phyloP scores from a whole-genome alignment of 129 eudicot species.

The Rutidosis leptorrhynchoides region DNA sequence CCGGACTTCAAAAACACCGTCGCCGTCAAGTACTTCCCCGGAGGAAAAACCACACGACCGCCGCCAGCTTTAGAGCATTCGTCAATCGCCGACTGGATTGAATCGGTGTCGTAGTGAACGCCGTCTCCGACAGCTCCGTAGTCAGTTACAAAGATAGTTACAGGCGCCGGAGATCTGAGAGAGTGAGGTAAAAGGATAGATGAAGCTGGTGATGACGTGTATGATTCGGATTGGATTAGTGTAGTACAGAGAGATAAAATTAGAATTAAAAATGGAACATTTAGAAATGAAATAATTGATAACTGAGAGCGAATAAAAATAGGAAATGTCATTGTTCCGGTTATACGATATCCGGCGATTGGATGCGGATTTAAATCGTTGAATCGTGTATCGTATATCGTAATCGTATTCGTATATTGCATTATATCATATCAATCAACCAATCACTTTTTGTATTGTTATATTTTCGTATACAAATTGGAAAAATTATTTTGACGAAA shows the following conservation, averaged over 20 bases:
- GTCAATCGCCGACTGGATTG: slow-evolving; percentile 85
- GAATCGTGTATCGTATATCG: slow-evolving; percentile 16
- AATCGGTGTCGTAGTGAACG: slow-evolving; percentile 61
- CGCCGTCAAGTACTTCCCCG: slow-evolving; percentile 81
- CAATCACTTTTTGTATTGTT: no score
- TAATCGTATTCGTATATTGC: no score
- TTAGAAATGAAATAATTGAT: neutral
- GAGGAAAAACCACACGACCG: slow-evolving; percentile 71
- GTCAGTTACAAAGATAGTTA: slow-evolving; percentile 57
- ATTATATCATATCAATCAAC: no score
- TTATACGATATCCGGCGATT: neutral
- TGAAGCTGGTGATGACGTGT: slow-evolving; percentile 38
- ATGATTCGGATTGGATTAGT: slow-evolving; percentile 40
- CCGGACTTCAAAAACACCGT: slow-evolving; percentile 64
- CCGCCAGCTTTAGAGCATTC: slow-evolving; percentile 42
- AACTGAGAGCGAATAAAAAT: slow-evolving; percentile 6
- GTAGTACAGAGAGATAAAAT: neutral
- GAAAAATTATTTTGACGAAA: no score
- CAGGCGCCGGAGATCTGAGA: slow-evolving; percentile 20
- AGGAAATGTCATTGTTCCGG: slow-evolving; percentile 27
- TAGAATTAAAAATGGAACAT: slow-evolving; percentile 12
- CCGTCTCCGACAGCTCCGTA: slow-evolving; percentile 78
- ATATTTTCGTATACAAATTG: no score
- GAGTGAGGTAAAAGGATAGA: slow-evolving; percentile 25
- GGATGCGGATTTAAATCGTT: neutral